Evolutionary conservation across 495 filamentous ascomycete species (phyloP), one percentile per base, ranked within the genome.

Genomic region (Xylaria sp.): DNA sequence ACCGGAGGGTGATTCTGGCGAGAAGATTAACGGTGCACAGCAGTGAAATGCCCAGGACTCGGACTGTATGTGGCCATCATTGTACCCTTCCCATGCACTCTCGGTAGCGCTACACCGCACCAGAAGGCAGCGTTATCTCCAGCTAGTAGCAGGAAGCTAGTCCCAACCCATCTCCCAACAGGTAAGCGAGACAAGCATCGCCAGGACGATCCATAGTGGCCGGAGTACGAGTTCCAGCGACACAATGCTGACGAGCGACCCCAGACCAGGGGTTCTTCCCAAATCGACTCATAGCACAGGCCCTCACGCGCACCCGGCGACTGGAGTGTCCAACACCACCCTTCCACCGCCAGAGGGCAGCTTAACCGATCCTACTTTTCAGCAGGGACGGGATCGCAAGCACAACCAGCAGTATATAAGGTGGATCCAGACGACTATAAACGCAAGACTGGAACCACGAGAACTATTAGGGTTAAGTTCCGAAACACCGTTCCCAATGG

Each of bases 381-480:
- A 83, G 84, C 80, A 80, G 80, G 75, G 61, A 58, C 55, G 69
- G 66, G 69, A 53, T 74, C 74, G 62, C 73, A 46, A 72, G 73
- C 19, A 57, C 73, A 55, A 66, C 73, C 6, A 67, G 74, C 17
- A 61, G 68, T 73, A 68, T 85, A 84, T 69, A 85, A 85, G 78
- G 79, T 74, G 70, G 73, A 50, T 77, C 66, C 44, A 73, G 78
- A 81, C 79, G 80, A 81, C 79, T 77, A 71, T 82, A 69, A 81
- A 78, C 79, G 81, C 81, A 84, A 82, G 74, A 80, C 85, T 85
- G 72, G 76, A 85, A 90, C 88, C 89, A 85, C 86, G 81, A 19
- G 75, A 80, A 77, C 78, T 77, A 26, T 89, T 93, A 93, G 90
- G 90, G 90, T 93, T 93, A 93, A 92, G 90, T 91, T 92, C 90